A percentile compares a stretch with the other conserved stretches of the same genome.
Evolutionary conservation across 345 rosid genomes (phyloP).

Genomic region (Acer yangbiense): DNA sequence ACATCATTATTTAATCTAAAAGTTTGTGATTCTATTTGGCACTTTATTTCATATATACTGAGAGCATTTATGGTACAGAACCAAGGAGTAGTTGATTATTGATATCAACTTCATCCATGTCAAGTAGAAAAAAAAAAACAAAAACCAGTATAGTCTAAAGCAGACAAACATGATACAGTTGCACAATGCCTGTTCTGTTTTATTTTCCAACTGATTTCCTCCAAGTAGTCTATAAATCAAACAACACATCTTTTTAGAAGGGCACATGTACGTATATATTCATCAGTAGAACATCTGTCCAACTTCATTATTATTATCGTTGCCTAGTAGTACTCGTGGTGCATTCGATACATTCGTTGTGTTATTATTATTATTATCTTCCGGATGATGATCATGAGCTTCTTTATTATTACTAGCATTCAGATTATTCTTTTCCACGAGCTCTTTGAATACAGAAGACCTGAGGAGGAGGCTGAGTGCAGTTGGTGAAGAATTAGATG

Average conservation of each 20-base stretch:
- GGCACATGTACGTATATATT: constrained; percentile 6
- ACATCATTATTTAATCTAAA: neutral
- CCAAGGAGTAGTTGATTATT: too few relatives aligned
- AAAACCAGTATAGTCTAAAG: neutral
- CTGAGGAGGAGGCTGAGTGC: constrained; percentile 52
- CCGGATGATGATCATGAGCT: neutral
- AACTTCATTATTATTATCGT: neutral
- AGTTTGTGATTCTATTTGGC: neutral
- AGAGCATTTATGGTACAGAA: neutral
- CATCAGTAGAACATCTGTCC: constrained; percentile 18
- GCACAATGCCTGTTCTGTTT: neutral
- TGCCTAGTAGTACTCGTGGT: neutral
- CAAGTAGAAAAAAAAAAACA: neutral
- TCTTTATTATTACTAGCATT: constrained; percentile 8
- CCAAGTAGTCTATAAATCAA: constrained; percentile 30
- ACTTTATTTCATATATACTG: constrained; percentile 2
- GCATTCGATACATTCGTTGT: neutral
- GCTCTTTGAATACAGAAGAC: constrained; percentile 46
- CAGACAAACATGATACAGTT: neutral
- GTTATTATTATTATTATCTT: constrained; percentile 8
- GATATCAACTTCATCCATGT: neutral
- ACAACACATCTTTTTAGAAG: constrained; percentile 24
- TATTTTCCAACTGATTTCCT: constrained; percentile 11
- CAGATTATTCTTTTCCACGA: constrained; percentile 48
- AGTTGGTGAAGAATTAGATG: constrained; percentile 33